These are phyloP conservation scores for Naganishia onofrii DNA, from an alignment of 768 basidiomycete species.

Conservation along the genomic window DNA sequence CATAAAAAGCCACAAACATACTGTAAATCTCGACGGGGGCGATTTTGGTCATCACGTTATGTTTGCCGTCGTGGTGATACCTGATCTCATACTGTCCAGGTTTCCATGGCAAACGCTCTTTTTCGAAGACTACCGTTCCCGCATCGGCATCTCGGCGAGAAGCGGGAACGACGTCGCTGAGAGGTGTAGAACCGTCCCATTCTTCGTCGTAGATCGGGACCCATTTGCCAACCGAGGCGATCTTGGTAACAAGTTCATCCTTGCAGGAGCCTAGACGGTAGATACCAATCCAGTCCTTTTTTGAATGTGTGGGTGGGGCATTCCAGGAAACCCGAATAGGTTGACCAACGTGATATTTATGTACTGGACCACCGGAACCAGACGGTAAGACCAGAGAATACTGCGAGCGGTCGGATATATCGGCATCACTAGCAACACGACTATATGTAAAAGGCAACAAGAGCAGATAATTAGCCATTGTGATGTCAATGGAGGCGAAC, in stretches of 20 bases:
- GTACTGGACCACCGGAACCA: conserved; percentile 51
- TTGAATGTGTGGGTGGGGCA: conserved; percentile 78
- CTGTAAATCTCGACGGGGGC: conserved; percentile 87
- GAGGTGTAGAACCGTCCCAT: conserved; percentile 82
- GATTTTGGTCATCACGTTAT: conserved; percentile 85
- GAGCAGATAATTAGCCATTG: background rate
- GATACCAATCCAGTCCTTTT: conserved; percentile 93
- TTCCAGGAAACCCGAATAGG: conserved; percentile 82
- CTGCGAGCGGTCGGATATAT: conserved; percentile 71
- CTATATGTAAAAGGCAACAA: conserved; percentile 50
- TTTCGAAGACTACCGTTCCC: conserved; percentile 72
- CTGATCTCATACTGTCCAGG: conserved; percentile 80
- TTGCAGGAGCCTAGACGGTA: conserved; percentile 75
- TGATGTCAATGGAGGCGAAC: background rate
- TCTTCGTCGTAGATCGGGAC: conserved; percentile 84
- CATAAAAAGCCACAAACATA: conserved; percentile 55
- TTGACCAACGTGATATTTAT: conserved; percentile 85
- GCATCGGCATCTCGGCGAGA: conserved; percentile 38
- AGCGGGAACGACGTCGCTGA: conserved; percentile 36
- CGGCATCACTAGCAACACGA: conserved; percentile 77
- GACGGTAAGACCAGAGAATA: conserved; percentile 69
- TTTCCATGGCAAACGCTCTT: conserved; percentile 78
- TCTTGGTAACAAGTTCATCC: conserved; percentile 75
- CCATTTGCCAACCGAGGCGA: conserved; percentile 86
- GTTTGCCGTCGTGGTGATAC: conserved; percentile 88